Evolutionary conservation across 208 protist genomes (phyloP).

Genomic region (Leishmania tropica): DNA sequence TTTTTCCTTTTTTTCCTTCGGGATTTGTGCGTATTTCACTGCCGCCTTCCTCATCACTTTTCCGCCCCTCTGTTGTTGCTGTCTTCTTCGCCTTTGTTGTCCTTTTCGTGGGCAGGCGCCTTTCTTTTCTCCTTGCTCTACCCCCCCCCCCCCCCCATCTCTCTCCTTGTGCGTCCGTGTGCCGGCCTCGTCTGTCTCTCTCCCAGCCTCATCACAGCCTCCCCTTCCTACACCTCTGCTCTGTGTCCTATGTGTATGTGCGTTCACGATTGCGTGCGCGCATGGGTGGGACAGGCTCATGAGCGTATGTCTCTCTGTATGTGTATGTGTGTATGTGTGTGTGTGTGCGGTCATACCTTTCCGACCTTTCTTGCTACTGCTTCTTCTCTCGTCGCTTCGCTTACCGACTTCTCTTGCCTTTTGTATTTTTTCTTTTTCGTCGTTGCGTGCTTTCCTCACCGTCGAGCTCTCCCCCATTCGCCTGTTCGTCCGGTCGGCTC

Average conservation of each 20-base stretch:
- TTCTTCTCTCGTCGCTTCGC: background rate
- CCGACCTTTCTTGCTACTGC: background rate
- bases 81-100: background rate
- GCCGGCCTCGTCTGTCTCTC: background rate
- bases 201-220: background rate
- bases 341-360: background rate
- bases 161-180: background rate
- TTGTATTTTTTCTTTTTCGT: background rate
- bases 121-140: background rate
- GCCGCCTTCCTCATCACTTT: background rate
- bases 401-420: background rate
- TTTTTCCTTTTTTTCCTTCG: background rate
- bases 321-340: background rate
- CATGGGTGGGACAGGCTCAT: background rate
- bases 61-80: background rate
- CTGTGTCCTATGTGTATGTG: background rate
- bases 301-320: background rate
- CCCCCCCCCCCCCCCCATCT: background rate
- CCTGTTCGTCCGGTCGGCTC: background rate
- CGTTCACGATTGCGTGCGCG: background rate
- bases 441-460: background rate
- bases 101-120: too few relatives aligned
- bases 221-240: background rate
- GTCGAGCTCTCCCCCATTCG: background rate
- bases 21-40: background rate